These are phyloP conservation scores for Cadophora luteo-olivacea DNA, from an alignment of 2,329 filamentous ascomycete species.

Conservation along the genomic window DNA sequence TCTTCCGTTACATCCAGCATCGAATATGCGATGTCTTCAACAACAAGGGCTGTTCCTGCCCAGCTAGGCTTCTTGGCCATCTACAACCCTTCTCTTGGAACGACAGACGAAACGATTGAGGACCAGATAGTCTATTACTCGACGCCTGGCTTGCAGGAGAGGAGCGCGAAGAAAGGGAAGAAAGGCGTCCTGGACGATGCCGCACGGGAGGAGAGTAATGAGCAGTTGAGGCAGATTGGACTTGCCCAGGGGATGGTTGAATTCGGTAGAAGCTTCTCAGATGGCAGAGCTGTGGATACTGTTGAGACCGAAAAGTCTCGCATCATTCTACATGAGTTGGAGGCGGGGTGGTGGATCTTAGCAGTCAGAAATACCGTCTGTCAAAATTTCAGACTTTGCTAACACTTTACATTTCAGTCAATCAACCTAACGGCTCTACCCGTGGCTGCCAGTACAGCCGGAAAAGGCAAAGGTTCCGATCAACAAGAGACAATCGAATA, in stretches of 20 bases:
- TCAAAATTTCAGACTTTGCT: conserved; percentile 22
- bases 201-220: conserved; percentile 74
- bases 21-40: conserved; percentile 41
- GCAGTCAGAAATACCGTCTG: conserved; percentile 65
- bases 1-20: background rate
- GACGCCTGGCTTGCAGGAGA: conserved; percentile 40
- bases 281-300: conserved; percentile 76
- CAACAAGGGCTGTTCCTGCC: conserved; percentile 61
- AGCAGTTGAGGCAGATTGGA: conserved; percentile 89
- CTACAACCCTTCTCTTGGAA: conserved; percentile 86
- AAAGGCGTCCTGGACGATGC: conserved; percentile 41
- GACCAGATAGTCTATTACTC: conserved; percentile 92
- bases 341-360: conserved; percentile 93
- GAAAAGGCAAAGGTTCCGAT: conserved; percentile 35
- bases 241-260: conserved; percentile 96
- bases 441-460: conserved; percentile 55
- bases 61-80: conserved; percentile 91
- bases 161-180: conserved; percentile 25
- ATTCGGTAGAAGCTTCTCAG: conserved; percentile 88
- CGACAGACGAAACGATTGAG: conserved; percentile 62
- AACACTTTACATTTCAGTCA: conserved; percentile 57
- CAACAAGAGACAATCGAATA: conserved; percentile 66
- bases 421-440: conserved; percentile 79
- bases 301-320: conserved; percentile 92
- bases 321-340: conserved; percentile 85